These are phyloP conservation scores for Lepiota subincarnata DNA, from an alignment of 768 basidiomycete species.

Conservation along the genomic window DNA sequence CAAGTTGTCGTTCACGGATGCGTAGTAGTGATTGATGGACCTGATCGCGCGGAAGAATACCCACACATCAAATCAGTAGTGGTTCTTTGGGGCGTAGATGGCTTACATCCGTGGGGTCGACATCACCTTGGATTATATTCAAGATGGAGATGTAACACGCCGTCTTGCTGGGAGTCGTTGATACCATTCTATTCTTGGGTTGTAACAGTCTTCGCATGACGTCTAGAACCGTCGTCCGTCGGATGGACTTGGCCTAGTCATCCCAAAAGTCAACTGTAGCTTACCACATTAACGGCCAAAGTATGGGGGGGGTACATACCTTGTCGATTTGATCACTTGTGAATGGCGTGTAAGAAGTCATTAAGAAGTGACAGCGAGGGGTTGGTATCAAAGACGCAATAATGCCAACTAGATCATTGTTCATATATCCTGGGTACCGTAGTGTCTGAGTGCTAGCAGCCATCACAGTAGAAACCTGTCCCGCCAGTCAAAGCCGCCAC, in stretches of 20 bases:
- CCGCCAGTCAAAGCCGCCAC: slow-evolving; percentile 1
- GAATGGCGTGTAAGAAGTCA: slow-evolving; percentile 99
- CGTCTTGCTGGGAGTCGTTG: slow-evolving; percentile 85
- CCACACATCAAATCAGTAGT: not conserved
- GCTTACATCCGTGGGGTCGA: slow-evolving; percentile 93
- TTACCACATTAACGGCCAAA: not conserved
- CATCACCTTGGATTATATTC: slow-evolving; percentile 98
- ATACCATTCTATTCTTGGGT: slow-evolving; percentile 98
- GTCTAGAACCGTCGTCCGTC: slow-evolving; percentile 94
- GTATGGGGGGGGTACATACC: slow-evolving; percentile 38
- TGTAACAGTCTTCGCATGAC: slow-evolving; percentile 97
- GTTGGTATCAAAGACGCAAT: slow-evolving; percentile 96
- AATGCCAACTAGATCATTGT: slow-evolving; percentile 97
- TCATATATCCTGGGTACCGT: slow-evolving; percentile 98
- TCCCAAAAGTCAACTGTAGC: not conserved
- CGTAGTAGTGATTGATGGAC: slow-evolving; percentile 96
- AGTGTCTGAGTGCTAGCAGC: slow-evolving; percentile 96
- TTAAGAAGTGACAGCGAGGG: slow-evolving; percentile 95
- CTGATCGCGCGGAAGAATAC: slow-evolving; percentile 34
- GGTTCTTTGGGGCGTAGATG: not conserved
- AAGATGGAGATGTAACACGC: slow-evolving; percentile 97
- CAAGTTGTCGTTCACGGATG: slow-evolving; percentile 93
- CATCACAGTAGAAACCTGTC: slow-evolving; percentile 93
- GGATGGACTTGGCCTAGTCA: slow-evolving; percentile 83
- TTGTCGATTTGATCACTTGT: slow-evolving; percentile 96